phyloP scores from a whole-genome alignment of 352 stramenopile species.

The Phytophthora vignae region DNA sequence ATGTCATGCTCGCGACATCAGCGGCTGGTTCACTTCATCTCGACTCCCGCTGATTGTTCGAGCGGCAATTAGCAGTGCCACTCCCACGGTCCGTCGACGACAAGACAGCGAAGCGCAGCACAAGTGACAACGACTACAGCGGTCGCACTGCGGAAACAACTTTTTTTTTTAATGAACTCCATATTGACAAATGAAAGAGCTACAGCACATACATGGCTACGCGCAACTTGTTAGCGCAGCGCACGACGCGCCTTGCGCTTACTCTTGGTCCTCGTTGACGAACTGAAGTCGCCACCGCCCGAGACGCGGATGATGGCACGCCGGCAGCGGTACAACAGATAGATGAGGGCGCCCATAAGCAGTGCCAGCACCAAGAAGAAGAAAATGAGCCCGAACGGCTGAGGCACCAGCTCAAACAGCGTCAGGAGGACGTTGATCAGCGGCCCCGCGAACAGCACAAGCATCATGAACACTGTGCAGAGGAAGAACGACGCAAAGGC shows the following conservation, averaged over 20 bases:
- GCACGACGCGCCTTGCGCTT: constrained; percentile 30
- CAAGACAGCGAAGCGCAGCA: background rate
- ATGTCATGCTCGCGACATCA: background rate
- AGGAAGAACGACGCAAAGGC: constrained; percentile 73
- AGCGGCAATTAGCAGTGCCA: background rate
- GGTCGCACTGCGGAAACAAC: no score
- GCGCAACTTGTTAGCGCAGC: constrained; percentile 17
- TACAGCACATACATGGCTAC: background rate
- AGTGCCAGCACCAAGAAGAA: constrained; percentile 57
- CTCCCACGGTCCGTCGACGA: background rate
- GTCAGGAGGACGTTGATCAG: constrained; percentile 77
- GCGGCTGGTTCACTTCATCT: background rate
- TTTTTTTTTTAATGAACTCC: background rate
- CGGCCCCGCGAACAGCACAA: constrained; percentile 76
- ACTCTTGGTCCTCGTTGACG: constrained; percentile 23
- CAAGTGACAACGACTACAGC: no score
- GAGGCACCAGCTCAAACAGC: constrained; percentile 68
- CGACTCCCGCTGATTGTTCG: background rate
- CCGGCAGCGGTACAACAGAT: constrained; percentile 66
- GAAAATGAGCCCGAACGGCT: constrained; percentile 64
- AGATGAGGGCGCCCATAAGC: constrained; percentile 50
- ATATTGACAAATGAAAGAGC: background rate
- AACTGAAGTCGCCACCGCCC: constrained; percentile 19
- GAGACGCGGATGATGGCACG: constrained; percentile 50
- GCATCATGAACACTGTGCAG: constrained; percentile 58